Percentiles rank a stretch among this genome's conserved stretches.
Evolutionary conservation across 495 filamentous ascomycete genomes (phyloP).

Genomic region (Penicillium angulare): DNA sequence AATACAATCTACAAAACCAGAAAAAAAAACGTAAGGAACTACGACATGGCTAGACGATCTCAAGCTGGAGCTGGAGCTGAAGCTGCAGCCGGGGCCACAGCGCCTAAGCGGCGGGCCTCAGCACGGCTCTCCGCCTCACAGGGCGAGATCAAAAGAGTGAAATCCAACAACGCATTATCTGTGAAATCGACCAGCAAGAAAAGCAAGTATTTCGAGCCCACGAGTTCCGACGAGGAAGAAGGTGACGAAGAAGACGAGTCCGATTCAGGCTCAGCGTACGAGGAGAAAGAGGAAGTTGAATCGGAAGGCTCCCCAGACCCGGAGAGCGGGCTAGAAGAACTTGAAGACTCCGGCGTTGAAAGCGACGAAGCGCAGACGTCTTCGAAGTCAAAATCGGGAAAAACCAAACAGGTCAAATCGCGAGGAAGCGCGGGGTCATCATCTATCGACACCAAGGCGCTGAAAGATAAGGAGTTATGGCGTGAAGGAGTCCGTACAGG

Average conservation of each 20-base stretch:
- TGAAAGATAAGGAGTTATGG: constrained; percentile 55
- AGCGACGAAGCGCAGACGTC: constrained; percentile 15
- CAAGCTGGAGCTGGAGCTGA: constrained; percentile 40
- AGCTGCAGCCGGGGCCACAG: constrained; percentile 34
- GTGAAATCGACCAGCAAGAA: constrained; percentile 52
- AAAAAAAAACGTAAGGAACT: background rate
- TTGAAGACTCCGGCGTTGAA: constrained; percentile 1
- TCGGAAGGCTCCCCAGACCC: constrained; percentile 12
- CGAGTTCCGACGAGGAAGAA: constrained; percentile 29
- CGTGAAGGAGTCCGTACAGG: constrained; percentile 55
- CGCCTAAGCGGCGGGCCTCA: constrained; percentile 42
- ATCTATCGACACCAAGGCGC: constrained; percentile 3
- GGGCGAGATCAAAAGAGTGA: constrained; percentile 41
- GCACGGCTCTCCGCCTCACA: constrained; percentile 32
- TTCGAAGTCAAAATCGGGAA: constrained; percentile 9
- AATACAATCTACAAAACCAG: background rate
- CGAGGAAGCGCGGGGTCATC: background rate
- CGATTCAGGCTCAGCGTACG: constrained; percentile 29
- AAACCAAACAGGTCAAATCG: constrained; percentile 9
- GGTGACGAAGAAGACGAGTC: constrained; percentile 16
- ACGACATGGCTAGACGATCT: constrained; percentile 40
- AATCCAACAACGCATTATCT: constrained; percentile 36
- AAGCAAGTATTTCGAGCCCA: constrained; percentile 56
- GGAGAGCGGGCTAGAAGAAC: constrained; percentile 4
- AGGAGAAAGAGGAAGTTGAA: constrained; percentile 14